Percentiles rank a stretch among this genome's conserved stretches.
Conservation (phyloP, 2,329 filamentous ascomycete genomes). For the Cadophora gregata region DNA sequence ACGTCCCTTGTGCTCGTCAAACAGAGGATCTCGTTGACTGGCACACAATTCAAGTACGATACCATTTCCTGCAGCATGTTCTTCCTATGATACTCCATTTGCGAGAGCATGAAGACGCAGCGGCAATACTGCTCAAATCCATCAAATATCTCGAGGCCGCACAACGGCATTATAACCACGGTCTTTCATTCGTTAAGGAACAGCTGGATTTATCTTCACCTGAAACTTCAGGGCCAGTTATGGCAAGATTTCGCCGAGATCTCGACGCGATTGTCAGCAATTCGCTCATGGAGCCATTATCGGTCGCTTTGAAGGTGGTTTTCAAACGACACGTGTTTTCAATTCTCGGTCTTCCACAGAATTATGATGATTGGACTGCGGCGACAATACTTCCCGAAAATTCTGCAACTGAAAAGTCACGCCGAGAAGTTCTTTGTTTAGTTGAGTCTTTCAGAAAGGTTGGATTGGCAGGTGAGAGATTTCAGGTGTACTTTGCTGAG, state of each 20-base stretch:
- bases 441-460: constrained; percentile 66
- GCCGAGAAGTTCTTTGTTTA: constrained; percentile 59
- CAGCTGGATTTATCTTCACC: constrained; percentile 49
- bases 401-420: constrained; percentile 47
- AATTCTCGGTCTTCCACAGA: constrained; percentile 50
- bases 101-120: constrained; percentile 44
- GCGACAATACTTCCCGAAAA: constrained; percentile 26
- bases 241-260: constrained; percentile 62
- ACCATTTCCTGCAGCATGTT: constrained; percentile 65
- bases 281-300: constrained; percentile 60
- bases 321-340: constrained; percentile 58
- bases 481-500: constrained; percentile 74
- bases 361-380: neutral
- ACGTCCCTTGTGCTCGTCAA: constrained; percentile 56
- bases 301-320: constrained; percentile 59
- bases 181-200: constrained; percentile 57
- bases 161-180: constrained; percentile 62
- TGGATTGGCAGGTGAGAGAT: constrained; percentile 71
- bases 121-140: constrained; percentile 56
- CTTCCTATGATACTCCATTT: constrained; percentile 59
- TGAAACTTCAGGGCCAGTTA: constrained; percentile 47
- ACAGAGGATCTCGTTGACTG: constrained; percentile 64
- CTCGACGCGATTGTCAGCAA: constrained; percentile 70
- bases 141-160: constrained; percentile 65
- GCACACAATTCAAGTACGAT: constrained; percentile 65